Base-by-base conservation (phyloP, 257 asterid species). In the Pogostemon cablin region DNA sequence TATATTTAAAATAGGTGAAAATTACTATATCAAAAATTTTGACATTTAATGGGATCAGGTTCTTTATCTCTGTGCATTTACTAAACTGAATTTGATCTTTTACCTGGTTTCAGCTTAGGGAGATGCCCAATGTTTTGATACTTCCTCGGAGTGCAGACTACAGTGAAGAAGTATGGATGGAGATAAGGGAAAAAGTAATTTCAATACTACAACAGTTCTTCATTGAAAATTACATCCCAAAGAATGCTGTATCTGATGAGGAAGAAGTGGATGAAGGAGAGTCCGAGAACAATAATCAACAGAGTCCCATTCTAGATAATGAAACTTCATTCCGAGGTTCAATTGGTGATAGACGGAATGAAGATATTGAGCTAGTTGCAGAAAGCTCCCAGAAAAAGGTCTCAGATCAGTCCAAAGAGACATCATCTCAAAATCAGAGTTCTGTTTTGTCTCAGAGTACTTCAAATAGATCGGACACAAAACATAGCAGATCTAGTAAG, bases 151-250 rank as follows among this genome's bases (percentile, higher is more conserved):
- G 99, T 82, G 99, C 99, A 17, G 99, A 95, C 83, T 95, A 89
- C 69, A 95, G 99, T 85, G 99, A 95, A 88, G 99, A 95, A 86
- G 99, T 92, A 49, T 95, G 99, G 99, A 86, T 88, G 89, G 99
- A 95, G 85, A 95, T 95, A 68, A 88, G 98, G 83, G 98, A 95
- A 83, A 95, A 92, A 72, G 80, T 96, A 41, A 78, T 92, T 74
- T 83, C 93, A 68, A 85, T 90, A 67, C 80, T 92, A 67, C 97
- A 92, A 60, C 77, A 87, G n/a, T 92, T 88, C 84, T 88, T 95
- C 81, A 75, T 81, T 80, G 97, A 90, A 66, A 88, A 85, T 70
- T 72, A 81, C 74, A 72, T 86, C 67, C 99, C 99, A 54, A 81
- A 81, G 40, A 87, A 78, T 86, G 84, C 97, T 46, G 86, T 90